These are phyloP conservation scores for Penicillium sp. DNA, from an alignment of 2,329 filamentous ascomycete genomes.

Conservation along the genomic window DNA sequence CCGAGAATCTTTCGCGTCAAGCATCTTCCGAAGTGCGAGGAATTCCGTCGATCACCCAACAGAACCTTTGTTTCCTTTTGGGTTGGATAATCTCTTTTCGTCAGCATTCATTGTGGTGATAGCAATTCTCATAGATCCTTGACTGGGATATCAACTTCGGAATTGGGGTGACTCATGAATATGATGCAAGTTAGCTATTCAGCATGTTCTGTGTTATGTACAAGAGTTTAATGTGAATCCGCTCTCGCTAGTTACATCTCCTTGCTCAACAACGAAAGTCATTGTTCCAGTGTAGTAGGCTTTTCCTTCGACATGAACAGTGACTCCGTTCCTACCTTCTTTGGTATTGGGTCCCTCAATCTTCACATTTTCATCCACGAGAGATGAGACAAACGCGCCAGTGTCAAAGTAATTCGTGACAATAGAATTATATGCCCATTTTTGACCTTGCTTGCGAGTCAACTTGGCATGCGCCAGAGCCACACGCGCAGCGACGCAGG, in stretches of 20 bases:
- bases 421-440: constrained; percentile 41
- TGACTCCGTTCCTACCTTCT: constrained; percentile 14
- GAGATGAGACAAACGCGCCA: constrained; percentile 13
- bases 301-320: constrained; percentile 34
- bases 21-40: neutral
- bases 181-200: neutral
- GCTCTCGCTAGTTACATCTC: constrained; percentile 23
- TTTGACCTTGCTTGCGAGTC: constrained; percentile 19
- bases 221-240: constrained; percentile 24
- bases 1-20: no score
- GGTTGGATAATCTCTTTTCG: neutral
- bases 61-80: neutral
- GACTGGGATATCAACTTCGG: neutral
- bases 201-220: neutral
- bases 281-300: constrained; percentile 36
- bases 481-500: constrained; percentile 41
- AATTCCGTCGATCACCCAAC: neutral
- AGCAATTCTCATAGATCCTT: neutral
- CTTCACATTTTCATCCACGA: neutral
- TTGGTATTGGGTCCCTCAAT: neutral
- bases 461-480: constrained; percentile 39
- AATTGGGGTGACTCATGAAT: neutral
- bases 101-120: neutral
- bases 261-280: constrained; percentile 33
- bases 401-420: constrained; percentile 34